These are phyloP conservation scores for Boletellus sp. DNA, from an alignment of 768 basidiomycete genomes.

Conservation along the genomic window DNA sequence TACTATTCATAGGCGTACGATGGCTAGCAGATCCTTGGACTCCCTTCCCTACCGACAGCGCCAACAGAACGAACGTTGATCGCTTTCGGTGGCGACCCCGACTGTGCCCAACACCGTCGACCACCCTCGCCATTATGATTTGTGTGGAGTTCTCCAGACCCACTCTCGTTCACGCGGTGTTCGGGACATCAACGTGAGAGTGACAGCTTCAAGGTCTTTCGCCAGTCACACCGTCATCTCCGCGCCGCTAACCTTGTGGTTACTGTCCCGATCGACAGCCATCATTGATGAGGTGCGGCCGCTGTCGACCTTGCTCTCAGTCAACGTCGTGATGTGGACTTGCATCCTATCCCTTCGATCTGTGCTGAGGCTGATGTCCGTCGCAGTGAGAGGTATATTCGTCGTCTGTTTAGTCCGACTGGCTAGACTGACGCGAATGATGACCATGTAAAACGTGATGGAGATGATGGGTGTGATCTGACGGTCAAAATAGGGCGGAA, in stretches of 20 bases:
- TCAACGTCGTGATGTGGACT: constrained; percentile 4
- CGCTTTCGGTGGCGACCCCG: too few relatives aligned
- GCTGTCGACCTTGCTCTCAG: not conserved
- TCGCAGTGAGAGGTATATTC: not conserved
- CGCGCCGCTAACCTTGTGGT: not conserved
- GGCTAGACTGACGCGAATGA: constrained; percentile 34
- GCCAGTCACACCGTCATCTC: not conserved
- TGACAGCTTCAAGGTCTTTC: not conserved
- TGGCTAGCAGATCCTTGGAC: too few relatives aligned
- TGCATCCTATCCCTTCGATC: constrained; percentile 5
- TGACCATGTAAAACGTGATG: constrained; percentile 43
- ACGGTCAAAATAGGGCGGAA: not conserved
- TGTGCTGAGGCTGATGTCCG: not conserved
- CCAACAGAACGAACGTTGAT: too few relatives aligned
- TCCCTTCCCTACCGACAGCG: too few relatives aligned
- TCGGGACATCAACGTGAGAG: not conserved
- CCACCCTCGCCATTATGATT: too few relatives aligned
- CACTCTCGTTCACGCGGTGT: too few relatives aligned
- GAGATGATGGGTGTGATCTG: constrained; percentile 39
- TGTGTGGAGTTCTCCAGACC: too few relatives aligned
- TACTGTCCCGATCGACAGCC: not conserved
- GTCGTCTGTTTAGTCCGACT: not conserved
- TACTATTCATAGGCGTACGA: too few relatives aligned
- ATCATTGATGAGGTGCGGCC: too few relatives aligned
- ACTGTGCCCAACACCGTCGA: too few relatives aligned